phyloP scores from a whole-genome alignment of 2,329 filamentous ascomycete species.

The Ophiosphaerella herpotricha region DNA sequence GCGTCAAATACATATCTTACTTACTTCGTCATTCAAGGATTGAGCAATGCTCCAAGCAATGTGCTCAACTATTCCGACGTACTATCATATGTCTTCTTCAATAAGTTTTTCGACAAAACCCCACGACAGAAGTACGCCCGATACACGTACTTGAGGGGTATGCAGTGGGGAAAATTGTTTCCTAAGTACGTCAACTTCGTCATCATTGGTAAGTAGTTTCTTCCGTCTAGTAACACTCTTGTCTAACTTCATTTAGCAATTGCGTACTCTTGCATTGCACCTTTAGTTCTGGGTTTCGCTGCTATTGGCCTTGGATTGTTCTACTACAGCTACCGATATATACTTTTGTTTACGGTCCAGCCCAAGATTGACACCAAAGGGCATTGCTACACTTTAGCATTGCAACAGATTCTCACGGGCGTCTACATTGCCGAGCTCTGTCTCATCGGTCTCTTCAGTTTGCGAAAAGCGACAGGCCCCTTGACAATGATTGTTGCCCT shows the following conservation, averaged over 20 bases:
- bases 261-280: constrained; percentile 84
- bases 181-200: constrained; percentile 49
- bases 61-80: constrained; percentile 77
- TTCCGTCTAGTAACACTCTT: background rate
- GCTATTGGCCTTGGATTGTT: constrained; percentile 78
- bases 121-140: constrained; percentile 57
- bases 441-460: constrained; percentile 78
- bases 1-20: constrained; percentile 94
- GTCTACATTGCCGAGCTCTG: constrained; percentile 83
- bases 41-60: constrained; percentile 75
- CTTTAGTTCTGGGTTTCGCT: constrained; percentile 81
- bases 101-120: constrained; percentile 74
- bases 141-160: constrained; percentile 37
- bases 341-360: constrained; percentile 84
- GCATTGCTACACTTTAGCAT: constrained; percentile 81
- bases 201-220: constrained; percentile 43
- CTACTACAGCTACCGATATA: constrained; percentile 88
- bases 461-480: constrained; percentile 40
- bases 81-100: constrained; percentile 72
- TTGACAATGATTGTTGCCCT: constrained; percentile 36
- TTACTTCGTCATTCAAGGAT: constrained; percentile 91
- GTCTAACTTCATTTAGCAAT: constrained; percentile 61
- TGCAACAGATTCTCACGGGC: constrained; percentile 84
- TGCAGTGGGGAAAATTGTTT: constrained; percentile 48
- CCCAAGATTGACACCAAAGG: constrained; percentile 85